Evolutionary conservation across 1,139 yeast genomes (phyloP), one percentile per base, ranked within the genome.

Genomic region (Nakaseomyces delphensis): DNA sequence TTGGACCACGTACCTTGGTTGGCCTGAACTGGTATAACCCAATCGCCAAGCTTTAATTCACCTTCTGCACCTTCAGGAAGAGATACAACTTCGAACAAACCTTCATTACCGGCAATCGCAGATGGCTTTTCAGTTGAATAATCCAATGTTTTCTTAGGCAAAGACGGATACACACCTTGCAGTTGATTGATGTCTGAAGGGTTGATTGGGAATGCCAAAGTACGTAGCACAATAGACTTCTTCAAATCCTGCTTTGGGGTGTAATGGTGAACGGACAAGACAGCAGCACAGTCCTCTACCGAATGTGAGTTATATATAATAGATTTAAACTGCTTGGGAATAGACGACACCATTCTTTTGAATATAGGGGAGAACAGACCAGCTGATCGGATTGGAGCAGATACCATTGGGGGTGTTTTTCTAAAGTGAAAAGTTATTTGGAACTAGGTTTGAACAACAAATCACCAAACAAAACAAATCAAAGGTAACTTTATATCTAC

Each of bases 1-100:
- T 95, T 77, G 51, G 96, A 75, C 99, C 99, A 91, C 3, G 98
- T 91, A 29, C 98, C 99, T 50, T 81, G 80, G 56, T 85, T 82
- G 14, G 86, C 82, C 29, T 68, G 65, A n/a, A 76, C 60, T n/a
- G 97, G 96, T 39, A 91, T 74, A 25, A 83, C 87, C 93, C 95
- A 87, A 60, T 91, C 97, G 36, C 96, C 97, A 3, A 69, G 66
- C 43, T 69, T 54, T 42, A 87, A 69, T 1, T 57, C 60, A 10
- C 58, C 52, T n/a, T 71, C 76, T 15, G 66, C 67, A 14, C 48
- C 49, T 20, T 68, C 56, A n/a, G 96, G 96, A 16, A 76, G 76
- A 48, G 83, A 77, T 19, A 85, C 62, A 13, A 91, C 79, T 61
- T 89, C 87, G 60, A 86, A 91, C 21, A 87, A 73, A 11, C 97